Evolutionary conservation across 2,329 filamentous ascomycete species (phyloP).

Genomic region (Neonectria faginata): DNA sequence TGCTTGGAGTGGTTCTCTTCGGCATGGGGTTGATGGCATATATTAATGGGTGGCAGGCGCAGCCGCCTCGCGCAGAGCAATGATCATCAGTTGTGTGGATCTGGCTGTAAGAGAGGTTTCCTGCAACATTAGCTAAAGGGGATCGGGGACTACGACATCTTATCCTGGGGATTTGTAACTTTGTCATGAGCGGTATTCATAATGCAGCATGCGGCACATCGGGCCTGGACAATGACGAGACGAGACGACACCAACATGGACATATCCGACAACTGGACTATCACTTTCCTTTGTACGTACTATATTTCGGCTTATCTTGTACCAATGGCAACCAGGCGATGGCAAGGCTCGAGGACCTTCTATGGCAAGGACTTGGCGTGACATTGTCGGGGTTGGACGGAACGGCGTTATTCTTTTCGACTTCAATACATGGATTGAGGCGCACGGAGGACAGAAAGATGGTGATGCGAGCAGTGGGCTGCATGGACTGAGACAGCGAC

Average conservation of each 20-base stretch:
- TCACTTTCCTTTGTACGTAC: slow-evolving; percentile 46
- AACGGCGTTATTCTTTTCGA: slow-evolving; percentile 39
- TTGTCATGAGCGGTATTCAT: slow-evolving; percentile 46
- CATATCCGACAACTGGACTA: slow-evolving; percentile 45
- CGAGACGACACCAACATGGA: slow-evolving; percentile 49
- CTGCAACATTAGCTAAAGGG: slow-evolving; percentile 29
- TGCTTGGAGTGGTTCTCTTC: slow-evolving; percentile 83
- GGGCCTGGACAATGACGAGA: slow-evolving; percentile 47
- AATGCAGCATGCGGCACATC: slow-evolving; percentile 48
- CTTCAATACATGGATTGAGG: slow-evolving; percentile 36
- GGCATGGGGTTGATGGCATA: slow-evolving; percentile 89
- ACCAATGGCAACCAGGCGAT: slow-evolving; percentile 40
- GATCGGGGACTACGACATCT: slow-evolving; percentile 36
- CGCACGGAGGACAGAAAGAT: slow-evolving; percentile 37
- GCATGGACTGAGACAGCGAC: slow-evolving; percentile 34
- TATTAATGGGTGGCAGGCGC: slow-evolving; percentile 80
- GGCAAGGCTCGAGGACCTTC: slow-evolving; percentile 27
- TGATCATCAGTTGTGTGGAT: slow-evolving; percentile 40
- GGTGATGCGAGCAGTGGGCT: slow-evolving; percentile 45
- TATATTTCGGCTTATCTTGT: slow-evolving; percentile 45
- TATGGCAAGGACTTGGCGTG: slow-evolving; percentile 26
- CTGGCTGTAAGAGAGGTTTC: slow-evolving; percentile 34
- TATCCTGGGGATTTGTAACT: slow-evolving; percentile 43
- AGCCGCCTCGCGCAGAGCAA: slow-evolving; percentile 50
- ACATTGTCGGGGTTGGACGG: slow-evolving; percentile 36